phyloP scores from a whole-genome alignment of 2,329 filamentous ascomycete species.

The Phoma herbarum region DNA sequence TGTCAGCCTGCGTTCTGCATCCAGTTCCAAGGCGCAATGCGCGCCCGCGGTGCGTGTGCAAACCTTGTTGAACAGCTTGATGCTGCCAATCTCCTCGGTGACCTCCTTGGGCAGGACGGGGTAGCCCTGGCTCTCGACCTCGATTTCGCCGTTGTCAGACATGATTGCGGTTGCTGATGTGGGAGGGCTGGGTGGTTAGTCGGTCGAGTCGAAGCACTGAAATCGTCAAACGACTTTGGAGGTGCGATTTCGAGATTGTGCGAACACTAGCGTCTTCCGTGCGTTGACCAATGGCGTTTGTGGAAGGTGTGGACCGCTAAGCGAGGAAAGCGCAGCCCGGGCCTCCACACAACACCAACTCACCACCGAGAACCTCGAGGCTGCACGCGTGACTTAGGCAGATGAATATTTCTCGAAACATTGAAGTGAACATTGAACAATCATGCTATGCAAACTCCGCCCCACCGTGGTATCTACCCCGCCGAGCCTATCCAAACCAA shows the following conservation, averaged over 20 bases:
- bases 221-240: background rate
- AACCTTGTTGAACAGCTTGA: conserved; percentile 94
- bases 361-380: background rate
- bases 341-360: background rate
- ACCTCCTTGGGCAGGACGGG: conserved; percentile 93
- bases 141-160: conserved; percentile 92
- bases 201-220: conserved; percentile 11
- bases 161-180: conserved; percentile 61
- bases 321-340: background rate
- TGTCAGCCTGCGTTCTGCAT: conserved; percentile 26
- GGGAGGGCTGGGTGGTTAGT: conserved; percentile 40
- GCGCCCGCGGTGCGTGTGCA: conserved; percentile 22
- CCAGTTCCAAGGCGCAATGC: conserved; percentile 13
- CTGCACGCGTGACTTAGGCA: background rate
- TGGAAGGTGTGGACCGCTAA: background rate
- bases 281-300: background rate
- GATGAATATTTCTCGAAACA: background rate
- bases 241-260: conserved; percentile 20
- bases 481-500: conserved; percentile 20
- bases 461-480: conserved; percentile 40
- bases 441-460: conserved; percentile 14
- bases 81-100: conserved; percentile 84
- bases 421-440: background rate
- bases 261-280: background rate
- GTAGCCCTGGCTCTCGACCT: conserved; percentile 82